Evolutionary conservation across 2,329 filamentous ascomycete genomes (phyloP).

Genomic region (Claviceps quebecensis): DNA sequence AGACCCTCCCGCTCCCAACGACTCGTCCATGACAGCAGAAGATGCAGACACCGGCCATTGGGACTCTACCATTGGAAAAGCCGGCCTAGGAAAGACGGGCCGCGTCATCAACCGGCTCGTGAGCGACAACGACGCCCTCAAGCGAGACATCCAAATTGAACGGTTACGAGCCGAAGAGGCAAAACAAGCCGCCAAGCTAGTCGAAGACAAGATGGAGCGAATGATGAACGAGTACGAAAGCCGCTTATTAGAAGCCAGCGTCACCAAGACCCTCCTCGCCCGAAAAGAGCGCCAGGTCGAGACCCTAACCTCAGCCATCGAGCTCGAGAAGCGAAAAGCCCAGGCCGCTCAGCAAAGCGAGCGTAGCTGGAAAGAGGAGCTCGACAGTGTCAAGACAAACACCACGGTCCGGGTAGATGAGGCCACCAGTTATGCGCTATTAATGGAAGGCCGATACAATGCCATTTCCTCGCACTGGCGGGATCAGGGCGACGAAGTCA

Average conservation of each 20-base stretch:
- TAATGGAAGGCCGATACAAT: slow-evolving; percentile 59
- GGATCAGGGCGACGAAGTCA: slow-evolving; percentile 49
- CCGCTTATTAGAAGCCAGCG: slow-evolving; percentile 52
- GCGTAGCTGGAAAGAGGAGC: slow-evolving; percentile 45
- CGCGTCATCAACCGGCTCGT: slow-evolving; percentile 71
- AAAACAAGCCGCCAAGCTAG: slow-evolving; percentile 50
- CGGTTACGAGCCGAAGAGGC: slow-evolving; percentile 53
- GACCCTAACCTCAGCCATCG: slow-evolving; percentile 48
- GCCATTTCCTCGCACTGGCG: slow-evolving; percentile 52
- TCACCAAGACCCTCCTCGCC: slow-evolving; percentile 56
- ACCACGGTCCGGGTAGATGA: slow-evolving; percentile 50
- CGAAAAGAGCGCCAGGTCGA: slow-evolving; percentile 65
- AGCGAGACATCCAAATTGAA: slow-evolving; percentile 57
- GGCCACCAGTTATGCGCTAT: slow-evolving; percentile 47
- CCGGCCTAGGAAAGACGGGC: slow-evolving; percentile 59
- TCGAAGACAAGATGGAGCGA: slow-evolving; percentile 59
- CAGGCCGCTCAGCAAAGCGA: slow-evolving; percentile 46
- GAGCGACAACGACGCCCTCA: slow-evolving; percentile 65
- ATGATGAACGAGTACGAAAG: slow-evolving; percentile 55
- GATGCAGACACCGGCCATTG: slow-evolving; percentile 30
- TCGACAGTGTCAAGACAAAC: slow-evolving; percentile 47
- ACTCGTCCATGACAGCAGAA: slow-evolving; percentile 16
- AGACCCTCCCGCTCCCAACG: slow-evolving; percentile 16
- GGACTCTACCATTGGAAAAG: slow-evolving; percentile 56
- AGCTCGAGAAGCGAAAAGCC: slow-evolving; percentile 49